These are phyloP conservation scores for Coemansia interrupta DNA, from an alignment of 192 early-diverging fungal species.

Conservation along the genomic window DNA sequence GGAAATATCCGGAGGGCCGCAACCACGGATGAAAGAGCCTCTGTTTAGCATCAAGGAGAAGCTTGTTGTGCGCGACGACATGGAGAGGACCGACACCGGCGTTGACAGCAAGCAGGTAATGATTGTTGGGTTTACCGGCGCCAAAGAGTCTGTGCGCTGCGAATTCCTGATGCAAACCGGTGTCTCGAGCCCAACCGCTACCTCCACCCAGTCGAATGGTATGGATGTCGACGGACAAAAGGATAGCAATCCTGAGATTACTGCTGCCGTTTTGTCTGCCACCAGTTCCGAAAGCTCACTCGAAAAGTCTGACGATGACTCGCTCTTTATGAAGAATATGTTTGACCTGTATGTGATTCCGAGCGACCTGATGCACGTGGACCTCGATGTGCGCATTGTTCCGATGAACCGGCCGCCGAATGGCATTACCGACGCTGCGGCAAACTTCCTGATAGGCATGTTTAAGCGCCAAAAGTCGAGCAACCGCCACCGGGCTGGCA, in stretches of 20 bases:
- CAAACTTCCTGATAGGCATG: slow-evolving; percentile 14
- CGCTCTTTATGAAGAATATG: slow-evolving; percentile 13
- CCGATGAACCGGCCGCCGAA: slow-evolving; percentile 45
- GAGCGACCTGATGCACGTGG: slow-evolving; percentile 29
- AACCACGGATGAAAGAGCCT: slow-evolving; percentile 9
- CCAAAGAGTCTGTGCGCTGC: slow-evolving; percentile 41
- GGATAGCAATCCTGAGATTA: not conserved
- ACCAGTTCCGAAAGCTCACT: not conserved
- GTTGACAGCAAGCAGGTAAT: slow-evolving; percentile 19
- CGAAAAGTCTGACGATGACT: slow-evolving; percentile 2
- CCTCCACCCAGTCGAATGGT: not conserved
- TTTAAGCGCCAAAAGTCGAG: slow-evolving; percentile 31
- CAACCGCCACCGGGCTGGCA: slow-evolving; percentile 34
- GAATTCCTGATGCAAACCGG: slow-evolving; percentile 43
- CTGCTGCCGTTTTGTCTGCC: not conserved
- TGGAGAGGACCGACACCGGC: slow-evolving; percentile 8
- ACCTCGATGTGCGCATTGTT: slow-evolving; percentile 44
- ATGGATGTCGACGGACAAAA: slow-evolving; percentile 4
- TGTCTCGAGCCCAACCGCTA: slow-evolving; percentile 3
- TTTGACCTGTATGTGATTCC: slow-evolving; percentile 31
- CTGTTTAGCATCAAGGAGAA: slow-evolving; percentile 40
- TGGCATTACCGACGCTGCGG: slow-evolving; percentile 40
- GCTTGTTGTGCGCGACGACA: slow-evolving; percentile 29
- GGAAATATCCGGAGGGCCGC: not conserved
- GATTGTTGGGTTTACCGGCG: slow-evolving; percentile 48